Evolutionary conservation across 169 alveolate genomes (phyloP).

Genomic region (Eimeria praecox): DNA sequence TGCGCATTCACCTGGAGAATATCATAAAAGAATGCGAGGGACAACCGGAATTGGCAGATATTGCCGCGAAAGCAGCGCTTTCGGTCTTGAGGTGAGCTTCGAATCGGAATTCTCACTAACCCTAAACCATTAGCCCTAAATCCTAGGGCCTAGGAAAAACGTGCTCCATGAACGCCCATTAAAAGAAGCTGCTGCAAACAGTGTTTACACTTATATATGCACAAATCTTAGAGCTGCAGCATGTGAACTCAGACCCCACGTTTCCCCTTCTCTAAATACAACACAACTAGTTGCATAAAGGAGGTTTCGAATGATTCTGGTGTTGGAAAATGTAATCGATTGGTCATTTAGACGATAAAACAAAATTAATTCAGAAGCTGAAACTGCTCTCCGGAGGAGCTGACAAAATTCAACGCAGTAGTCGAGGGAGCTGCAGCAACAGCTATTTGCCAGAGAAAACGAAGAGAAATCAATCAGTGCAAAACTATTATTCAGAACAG

Average conservation of each 20-base stretch:
- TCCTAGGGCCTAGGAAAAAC: too few species aligned
- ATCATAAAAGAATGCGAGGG: neutral
- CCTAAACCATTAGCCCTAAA: too few species aligned
- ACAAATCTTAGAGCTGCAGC: too few species aligned
- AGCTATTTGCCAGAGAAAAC: neutral
- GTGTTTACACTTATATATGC: too few species aligned
- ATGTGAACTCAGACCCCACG: too few species aligned
- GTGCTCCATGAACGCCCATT: too few species aligned
- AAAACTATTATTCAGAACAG: too few species aligned
- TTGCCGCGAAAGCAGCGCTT: conserved; percentile 43
- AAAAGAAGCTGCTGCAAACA: too few species aligned
- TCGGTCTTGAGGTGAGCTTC: conserved; percentile 15
- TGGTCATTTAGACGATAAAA: neutral
- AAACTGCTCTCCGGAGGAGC: neutral
- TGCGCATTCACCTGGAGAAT: conserved; percentile 7
- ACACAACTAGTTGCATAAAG: too few species aligned
- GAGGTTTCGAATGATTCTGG: neutral
- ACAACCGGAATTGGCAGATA: neutral
- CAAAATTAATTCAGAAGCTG: neutral
- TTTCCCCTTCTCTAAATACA: too few species aligned
- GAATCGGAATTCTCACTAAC: neutral
- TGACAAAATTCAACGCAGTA: neutral
- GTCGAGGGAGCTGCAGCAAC: neutral
- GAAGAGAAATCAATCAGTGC: too few species aligned
- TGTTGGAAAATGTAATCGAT: too few species aligned